Evolutionary conservation across 2,329 filamentous ascomycete species (phyloP), one percentile per base, ranked within the genome.

Genomic region (Colletotrichum horii): DNA sequence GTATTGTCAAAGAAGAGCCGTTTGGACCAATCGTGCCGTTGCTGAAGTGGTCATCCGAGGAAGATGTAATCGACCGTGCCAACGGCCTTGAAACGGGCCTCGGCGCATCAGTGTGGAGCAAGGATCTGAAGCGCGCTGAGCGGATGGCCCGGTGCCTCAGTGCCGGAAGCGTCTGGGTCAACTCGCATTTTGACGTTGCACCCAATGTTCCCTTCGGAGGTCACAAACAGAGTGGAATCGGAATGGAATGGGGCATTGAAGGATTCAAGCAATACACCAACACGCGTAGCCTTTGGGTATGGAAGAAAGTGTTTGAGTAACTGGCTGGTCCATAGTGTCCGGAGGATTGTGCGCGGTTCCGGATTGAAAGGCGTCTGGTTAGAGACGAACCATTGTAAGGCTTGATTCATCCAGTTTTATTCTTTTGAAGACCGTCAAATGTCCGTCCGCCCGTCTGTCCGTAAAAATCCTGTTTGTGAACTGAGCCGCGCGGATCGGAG

Each of bases 131-230:
- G 2, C 84, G 86, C 8, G 91, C 90, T 0, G 85, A 86, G 43
- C 83, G 84, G 8, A 88, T 93, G 60, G 91, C 89, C 0, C 80
- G 86, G 38, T 85, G 87, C 62, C 80, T 93, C n/a, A 88, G 92
- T 78, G 87, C 89, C 0, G 91, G 92, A 1, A 88, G 84, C 19
- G 89, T 93, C 2, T 93, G 90, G 89, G 88, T 93, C 77, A 93
- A 93, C 82, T 80, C 81, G 0, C 85, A 87, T 76, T 84, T 85
- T n/a, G 84, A 86, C 11, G 52, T 86, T 0, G 79, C 80, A 0
- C 82, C 85, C 0, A 77, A 83, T 3, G 83, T 83, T 4, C 85
- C 88, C 0, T 90, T 88, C 76, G 87, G 87, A 1, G 89, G 90
- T 0, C 85, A 88, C 78, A 91, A 91, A 81, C 77, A 86, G 38